These are phyloP conservation scores for Cymbopogon citratus DNA, from an alignment of 176 grass and related monocot genomes.

Conservation along the genomic window DNA sequence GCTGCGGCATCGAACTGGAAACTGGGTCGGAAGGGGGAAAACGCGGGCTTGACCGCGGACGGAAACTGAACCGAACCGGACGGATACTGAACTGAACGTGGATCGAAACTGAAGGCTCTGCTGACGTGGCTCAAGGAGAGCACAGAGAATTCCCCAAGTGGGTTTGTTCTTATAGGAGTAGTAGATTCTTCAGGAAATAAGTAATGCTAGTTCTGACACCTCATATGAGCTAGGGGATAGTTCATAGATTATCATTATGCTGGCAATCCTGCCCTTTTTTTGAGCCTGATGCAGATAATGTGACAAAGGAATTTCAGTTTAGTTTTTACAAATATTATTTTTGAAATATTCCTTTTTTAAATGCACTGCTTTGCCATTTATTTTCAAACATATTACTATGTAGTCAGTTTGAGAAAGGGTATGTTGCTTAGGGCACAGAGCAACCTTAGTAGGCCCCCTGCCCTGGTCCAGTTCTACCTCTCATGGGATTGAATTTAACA, in stretches of 20 bases:
- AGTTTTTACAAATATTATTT: neutral
- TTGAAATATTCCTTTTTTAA: neutral
- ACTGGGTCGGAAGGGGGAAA: too few relatives aligned
- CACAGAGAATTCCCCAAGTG: too few relatives aligned
- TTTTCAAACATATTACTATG: neutral
- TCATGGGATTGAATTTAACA: neutral
- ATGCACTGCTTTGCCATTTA: neutral
- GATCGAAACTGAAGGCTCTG: too few relatives aligned
- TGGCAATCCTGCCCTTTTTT: neutral
- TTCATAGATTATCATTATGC: conserved; percentile 26
- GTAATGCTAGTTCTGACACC: too few relatives aligned
- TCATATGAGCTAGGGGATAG: neutral
- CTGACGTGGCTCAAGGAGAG: too few relatives aligned
- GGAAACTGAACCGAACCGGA: too few relatives aligned
- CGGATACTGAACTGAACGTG: too few relatives aligned
- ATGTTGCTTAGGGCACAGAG: neutral
- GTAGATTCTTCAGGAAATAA: conserved; percentile 16
- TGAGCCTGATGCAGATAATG: neutral
- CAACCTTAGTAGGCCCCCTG: neutral
- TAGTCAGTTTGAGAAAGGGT: neutral
- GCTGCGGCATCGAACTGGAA: too few relatives aligned
- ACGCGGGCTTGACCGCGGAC: too few relatives aligned
- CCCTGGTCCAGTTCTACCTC: too few relatives aligned
- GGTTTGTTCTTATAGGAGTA: too few relatives aligned
- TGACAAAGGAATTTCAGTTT: neutral